Evolutionary conservation across 163 green algal species (phyloP), one percentile per base, ranked within the genome.

Genomic region (Chlorella variabilis): DNA sequence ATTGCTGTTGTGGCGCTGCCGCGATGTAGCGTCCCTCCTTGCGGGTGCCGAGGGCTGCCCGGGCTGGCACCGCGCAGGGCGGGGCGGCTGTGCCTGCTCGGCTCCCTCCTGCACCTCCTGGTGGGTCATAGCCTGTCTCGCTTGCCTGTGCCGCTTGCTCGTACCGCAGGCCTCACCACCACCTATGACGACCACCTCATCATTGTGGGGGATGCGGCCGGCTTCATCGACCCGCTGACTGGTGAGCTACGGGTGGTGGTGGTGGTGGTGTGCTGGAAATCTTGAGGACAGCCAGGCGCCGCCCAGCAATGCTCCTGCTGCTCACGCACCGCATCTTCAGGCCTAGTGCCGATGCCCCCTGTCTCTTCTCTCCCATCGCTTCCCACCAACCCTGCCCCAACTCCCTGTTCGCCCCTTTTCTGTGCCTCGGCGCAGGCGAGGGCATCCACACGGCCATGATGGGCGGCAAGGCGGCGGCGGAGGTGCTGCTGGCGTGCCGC

Each of bases 401-500:
- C 62, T 4, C 62, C 62, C 33, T 29, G 62, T 15, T 13, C 62
- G 9, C 4, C 62, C 8, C 33, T 49, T 9, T 13, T 29, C 7
- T 70, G 33, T n/a, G 54, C 71, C 2, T 66, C 21, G 38, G 1
- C 7, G 38, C 73, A 80, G 73, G 73, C 73, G 92, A 95, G 89
- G 93, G 93, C 87, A 97, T 97, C 85, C 93, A 97, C 91, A 97
- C 94, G 13, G 94, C 94, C 83, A 97, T 98, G 89, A 97, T 98
- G 93, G 93, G 91, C 31, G 94, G 94, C 85, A 94, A 96, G 87
- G 89, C 89, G 25, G 92, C 91, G 2, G 94, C 93, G 20, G 83
- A 94, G 84, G 92, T 92, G 31, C 83, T 98, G n/a, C 83, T 96
- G 78, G 87, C 89, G 67, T 95, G 96, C 89, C 85, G 88, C 45